A percentile compares a stretch with the other conserved stretches of the same genome.
phyloP scores from a whole-genome alignment of 2,329 filamentous ascomycete genomes.

The Aspergillus proliferans region DNA sequence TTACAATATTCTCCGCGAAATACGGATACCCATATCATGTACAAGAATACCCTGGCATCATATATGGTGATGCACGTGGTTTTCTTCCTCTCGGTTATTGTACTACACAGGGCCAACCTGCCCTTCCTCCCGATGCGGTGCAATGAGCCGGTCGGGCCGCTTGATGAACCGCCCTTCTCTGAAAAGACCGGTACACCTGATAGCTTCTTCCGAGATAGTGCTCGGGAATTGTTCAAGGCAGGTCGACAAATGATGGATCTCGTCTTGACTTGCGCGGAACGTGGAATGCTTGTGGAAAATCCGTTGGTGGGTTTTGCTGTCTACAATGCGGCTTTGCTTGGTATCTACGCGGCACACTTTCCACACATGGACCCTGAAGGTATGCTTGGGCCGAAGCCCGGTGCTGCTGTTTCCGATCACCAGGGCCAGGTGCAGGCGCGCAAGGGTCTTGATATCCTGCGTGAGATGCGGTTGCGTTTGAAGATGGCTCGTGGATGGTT shows the following conservation, averaged over 20 bases:
- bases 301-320: slow-evolving; percentile 51
- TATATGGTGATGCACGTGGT: slow-evolving; percentile 53
- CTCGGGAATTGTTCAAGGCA: slow-evolving; percentile 45
- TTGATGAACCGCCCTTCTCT: slow-evolving; percentile 46
- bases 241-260: slow-evolving; percentile 50
- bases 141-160: slow-evolving; percentile 46
- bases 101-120: slow-evolving; percentile 51
- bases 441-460: slow-evolving; percentile 34
- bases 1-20: slow-evolving; percentile 47
- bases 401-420: slow-evolving; percentile 19
- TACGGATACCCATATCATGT: slow-evolving; percentile 50
- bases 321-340: slow-evolving; percentile 48
- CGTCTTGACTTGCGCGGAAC: slow-evolving; percentile 46
- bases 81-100: slow-evolving; percentile 49
- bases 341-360: slow-evolving; percentile 50
- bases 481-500: slow-evolving; percentile 39
- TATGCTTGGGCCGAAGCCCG: slow-evolving; percentile 34
- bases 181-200: slow-evolving; percentile 39
- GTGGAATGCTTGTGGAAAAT: slow-evolving; percentile 48
- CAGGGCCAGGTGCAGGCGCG: slow-evolving; percentile 30
- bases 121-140: slow-evolving; percentile 49
- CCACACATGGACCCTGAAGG: slow-evolving; percentile 51
- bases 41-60: slow-evolving; percentile 45
- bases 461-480: slow-evolving; percentile 35
- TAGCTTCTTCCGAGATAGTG: slow-evolving; percentile 50